Evolutionary conservation across 176 grass and related monocot species (phyloP).

Genomic region (Oropetium thomaeum): DNA sequence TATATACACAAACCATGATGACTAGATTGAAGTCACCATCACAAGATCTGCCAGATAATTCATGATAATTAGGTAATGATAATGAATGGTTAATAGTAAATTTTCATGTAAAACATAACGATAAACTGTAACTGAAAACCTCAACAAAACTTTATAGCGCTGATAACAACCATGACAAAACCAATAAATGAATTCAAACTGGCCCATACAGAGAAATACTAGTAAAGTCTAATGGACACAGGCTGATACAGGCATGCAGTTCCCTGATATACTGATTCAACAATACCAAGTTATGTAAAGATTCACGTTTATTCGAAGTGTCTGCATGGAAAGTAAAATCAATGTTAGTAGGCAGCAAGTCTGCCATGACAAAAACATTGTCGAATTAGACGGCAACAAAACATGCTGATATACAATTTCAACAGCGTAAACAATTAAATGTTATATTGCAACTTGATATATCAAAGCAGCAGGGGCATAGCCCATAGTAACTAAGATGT

Average conservation of each 20-base stretch:
- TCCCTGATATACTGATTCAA: neutral
- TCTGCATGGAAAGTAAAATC: neutral
- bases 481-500: neutral
- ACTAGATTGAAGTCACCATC: conserved; percentile 9
- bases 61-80: neutral
- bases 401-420: neutral
- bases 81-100: neutral
- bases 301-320: neutral
- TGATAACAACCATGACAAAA: neutral
- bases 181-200: neutral
- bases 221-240: neutral
- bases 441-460: neutral
- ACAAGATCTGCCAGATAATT: neutral
- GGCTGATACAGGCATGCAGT: neutral
- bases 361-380: neutral
- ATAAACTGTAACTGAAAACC: neutral
- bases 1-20: neutral
- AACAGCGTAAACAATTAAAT: neutral
- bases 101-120: neutral
- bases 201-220: neutral
- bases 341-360: neutral
- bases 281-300: conserved; percentile 10
- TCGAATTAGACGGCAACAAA: neutral
- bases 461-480: neutral
- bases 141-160: neutral